Evolutionary conservation across 2,329 filamentous ascomycete genomes (phyloP), one percentile per base, ranked within the genome.

Genomic region (Fusarium sp.): DNA sequence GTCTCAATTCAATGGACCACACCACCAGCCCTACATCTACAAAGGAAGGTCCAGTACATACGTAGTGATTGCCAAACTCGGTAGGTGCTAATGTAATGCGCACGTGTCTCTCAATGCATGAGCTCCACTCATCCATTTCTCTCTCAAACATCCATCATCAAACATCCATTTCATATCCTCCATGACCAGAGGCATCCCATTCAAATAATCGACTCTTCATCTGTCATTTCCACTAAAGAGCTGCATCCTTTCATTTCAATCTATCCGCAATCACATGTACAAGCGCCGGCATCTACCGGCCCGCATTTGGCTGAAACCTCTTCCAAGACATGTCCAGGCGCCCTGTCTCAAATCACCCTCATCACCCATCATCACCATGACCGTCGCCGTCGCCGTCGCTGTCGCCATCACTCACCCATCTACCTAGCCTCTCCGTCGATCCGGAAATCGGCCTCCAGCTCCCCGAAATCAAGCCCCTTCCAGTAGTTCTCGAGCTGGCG

Each of bases 81-180:
- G 73, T 74, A 75, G 67, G 73, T 75, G 73, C 65, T 75, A 74
- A 74, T 74, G 70, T 67, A 56, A 74, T 74, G 73, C 70, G 68
- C 73, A 75, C 70, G 73, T 75, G 73, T 74, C 62, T 69, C 54
- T 57, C 56, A 27, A 61, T 54, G 65, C 65, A 63, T 29, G 50
- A 45, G 29, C 63, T 47, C 56, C 64, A 60, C 63, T 42, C 65
- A 60, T 42, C 57, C 64, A 63, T 45, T 35, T 61, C 45, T 47
- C 63, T 33, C 61, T 59, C 42, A 40, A 64, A 29, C 61, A 33
- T 67, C 29, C 36, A 50, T 33, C 61, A 50, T 33, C 40, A 69
- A 18, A 33, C 50, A 45, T 27, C 33, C 20, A 25, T 35, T 52
- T 29, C 47, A 52, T n/a, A 52, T 52, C 47, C 47, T 52, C 47